phyloP scores from a whole-genome alignment of 1,139 yeast species.

The Zygotorulaspora mrakii region DNA sequence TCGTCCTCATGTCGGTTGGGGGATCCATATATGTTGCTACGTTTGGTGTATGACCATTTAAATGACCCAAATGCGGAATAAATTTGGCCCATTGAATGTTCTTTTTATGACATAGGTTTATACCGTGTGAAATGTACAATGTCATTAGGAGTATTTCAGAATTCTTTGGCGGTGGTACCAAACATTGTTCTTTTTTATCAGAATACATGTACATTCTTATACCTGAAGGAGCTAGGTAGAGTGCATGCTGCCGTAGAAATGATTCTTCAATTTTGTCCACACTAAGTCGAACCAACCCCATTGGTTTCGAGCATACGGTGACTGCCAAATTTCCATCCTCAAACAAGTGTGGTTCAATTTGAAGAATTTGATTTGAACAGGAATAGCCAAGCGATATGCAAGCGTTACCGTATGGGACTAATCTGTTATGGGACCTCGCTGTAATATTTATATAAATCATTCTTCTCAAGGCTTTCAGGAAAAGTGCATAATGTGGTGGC shows the following conservation, averaged over 20 bases:
- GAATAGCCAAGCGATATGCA: slow-evolving; percentile 35
- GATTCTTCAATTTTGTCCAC: slow-evolving; percentile 22
- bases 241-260: slow-evolving; percentile 42
- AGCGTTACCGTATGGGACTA: slow-evolving; percentile 56
- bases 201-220: slow-evolving; percentile 62
- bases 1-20: slow-evolving; percentile 52
- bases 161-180: slow-evolving; percentile 52
- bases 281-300: slow-evolving; percentile 29
- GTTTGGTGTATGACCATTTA: slow-evolving; percentile 65
- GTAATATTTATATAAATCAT: slow-evolving; percentile 49
- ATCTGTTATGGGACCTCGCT: slow-evolving; percentile 34
- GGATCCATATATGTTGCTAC: slow-evolving; percentile 52
- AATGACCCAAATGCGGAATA: slow-evolving; percentile 62
- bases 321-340: slow-evolving; percentile 50
- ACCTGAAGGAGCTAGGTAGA: slow-evolving; percentile 73
- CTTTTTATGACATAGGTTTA: slow-evolving; percentile 37
- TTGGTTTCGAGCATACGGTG: slow-evolving; percentile 35
- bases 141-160: slow-evolving; percentile 47
- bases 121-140: slow-evolving; percentile 53
- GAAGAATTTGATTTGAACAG: slow-evolving; percentile 38
- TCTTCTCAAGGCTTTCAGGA: slow-evolving; percentile 58
- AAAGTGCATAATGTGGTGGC: slow-evolving; percentile 52
- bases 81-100: slow-evolving; percentile 57
- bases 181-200: slow-evolving; percentile 41
- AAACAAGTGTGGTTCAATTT: slow-evolving; percentile 54